Base-by-base conservation (phyloP, 2,329 filamentous ascomycete species). In the Clonostachys chloroleuca region DNA sequence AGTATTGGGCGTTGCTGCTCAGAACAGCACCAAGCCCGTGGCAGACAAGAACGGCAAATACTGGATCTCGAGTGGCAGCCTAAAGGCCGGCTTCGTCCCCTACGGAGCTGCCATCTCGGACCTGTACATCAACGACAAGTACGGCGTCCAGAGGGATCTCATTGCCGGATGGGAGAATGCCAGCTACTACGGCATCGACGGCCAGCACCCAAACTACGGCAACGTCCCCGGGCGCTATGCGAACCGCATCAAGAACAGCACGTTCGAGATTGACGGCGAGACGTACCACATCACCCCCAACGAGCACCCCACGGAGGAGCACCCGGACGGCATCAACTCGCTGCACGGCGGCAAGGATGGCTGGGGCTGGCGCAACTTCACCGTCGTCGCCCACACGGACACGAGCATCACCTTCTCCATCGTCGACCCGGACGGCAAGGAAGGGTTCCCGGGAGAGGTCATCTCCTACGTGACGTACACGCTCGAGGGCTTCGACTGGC, bases 351-450 rank as follows among this genome's bases (percentile, higher is more conserved):
- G 84, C 8, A 74, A 79, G 1, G 73, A 87, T 56, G 86, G 86
- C 42, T 90, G 87, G 84, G 87, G 91, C 62, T 89, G 77, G 68
- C 77, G 86, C 53, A 89, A 91, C 68, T 92, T 87, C 65, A 88
- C 84, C 30, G 82, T 92, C 18, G 79, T 84, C n/a, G 71, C 84
- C 4, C 77, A 89, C 66, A 83, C 80, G 12, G 65, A 72, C 42
- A 73, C 74, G 61, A 86, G 79, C 60, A 87, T 92, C 63, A 90
- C 86, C 40, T 92, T 92, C 64, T 82, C 80, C 49, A 75, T 92
- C 42, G 77, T 84, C 46, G 88, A 92, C 59, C 74, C 80, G 1
- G 86, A 86, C 62, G 86, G 86, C 54, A 78, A 86, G 60, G 75
- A 88, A 63, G 88, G 88, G 37, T 92, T 92, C 67, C 88, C 88